phyloP scores from a whole-genome alignment of 257 asterid species.

The Penstemon newberryi region DNA sequence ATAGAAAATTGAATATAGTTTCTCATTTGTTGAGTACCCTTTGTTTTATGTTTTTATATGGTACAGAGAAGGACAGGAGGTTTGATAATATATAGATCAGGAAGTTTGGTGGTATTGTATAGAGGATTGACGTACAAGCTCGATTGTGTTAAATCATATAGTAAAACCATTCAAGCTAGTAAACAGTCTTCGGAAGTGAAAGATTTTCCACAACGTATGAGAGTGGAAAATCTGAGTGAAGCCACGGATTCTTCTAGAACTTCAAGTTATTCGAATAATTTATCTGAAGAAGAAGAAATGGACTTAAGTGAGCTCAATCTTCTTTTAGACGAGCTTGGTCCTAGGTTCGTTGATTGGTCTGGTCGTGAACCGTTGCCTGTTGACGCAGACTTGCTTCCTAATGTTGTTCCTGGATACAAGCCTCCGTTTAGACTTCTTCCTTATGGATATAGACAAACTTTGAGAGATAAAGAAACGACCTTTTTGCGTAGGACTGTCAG shows the following conservation, averaged over 20 bases:
- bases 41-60: slow-evolving; percentile 27
- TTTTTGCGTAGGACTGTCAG: slow-evolving; percentile 70
- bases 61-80: slow-evolving; percentile 88
- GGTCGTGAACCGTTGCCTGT: slow-evolving; percentile 87
- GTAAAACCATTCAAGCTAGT: slow-evolving; percentile 35
- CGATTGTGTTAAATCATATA: slow-evolving; percentile 68
- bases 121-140: slow-evolving; percentile 78
- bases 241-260: slow-evolving; percentile 36
- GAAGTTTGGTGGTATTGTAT: slow-evolving; percentile 74
- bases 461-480: slow-evolving; percentile 73
- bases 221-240: slow-evolving; percentile 25
- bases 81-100: slow-evolving; percentile 86
- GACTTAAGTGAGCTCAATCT: slow-evolving; percentile 59
- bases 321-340: slow-evolving; percentile 76
- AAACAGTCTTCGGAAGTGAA: slow-evolving; percentile 29
- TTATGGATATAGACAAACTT: slow-evolving; percentile 48
- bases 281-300: slow-evolving; percentile 54
- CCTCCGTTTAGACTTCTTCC: slow-evolving; percentile 81
- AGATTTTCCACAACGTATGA: slow-evolving; percentile 31
- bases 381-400: slow-evolving; percentile 88
- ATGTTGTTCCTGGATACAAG: slow-evolving; percentile 63
- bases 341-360: slow-evolving; percentile 81
- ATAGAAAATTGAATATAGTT: background rate
- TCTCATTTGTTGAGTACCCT: slow-evolving; percentile 24
- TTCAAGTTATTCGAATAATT: slow-evolving; percentile 32